Percentiles rank a stretch among this genome's conserved stretches.
These are phyloP conservation scores for Erodium texanum DNA, from an alignment of 441 rosid species.

Conservation along the genomic window DNA sequence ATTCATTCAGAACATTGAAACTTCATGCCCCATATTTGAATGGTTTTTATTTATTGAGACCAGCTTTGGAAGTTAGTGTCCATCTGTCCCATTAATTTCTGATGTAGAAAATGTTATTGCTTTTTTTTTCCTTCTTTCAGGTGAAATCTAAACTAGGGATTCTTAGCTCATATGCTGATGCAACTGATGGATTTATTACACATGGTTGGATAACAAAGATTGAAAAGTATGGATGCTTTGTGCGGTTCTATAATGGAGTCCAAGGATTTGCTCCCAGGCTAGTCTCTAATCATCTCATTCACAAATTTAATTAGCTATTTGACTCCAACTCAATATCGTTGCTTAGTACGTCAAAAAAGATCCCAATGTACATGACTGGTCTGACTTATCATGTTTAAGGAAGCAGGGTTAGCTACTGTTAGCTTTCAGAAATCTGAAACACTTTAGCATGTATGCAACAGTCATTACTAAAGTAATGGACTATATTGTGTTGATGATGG, in stretches of 20 bases:
- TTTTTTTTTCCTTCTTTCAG: constrained; percentile 46
- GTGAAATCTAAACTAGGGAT: constrained; percentile 85
- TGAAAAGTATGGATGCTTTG: constrained; percentile 92
- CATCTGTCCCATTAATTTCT: constrained; percentile 10
- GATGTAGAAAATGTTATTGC: constrained; percentile 13
- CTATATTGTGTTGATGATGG: not conserved
- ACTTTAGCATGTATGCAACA: not conserved
- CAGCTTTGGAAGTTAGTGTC: not conserved
- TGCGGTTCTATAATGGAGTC: constrained; percentile 94
- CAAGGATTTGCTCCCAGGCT: constrained; percentile 92
- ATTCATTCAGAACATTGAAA: not conserved
- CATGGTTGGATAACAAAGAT: constrained; percentile 99
- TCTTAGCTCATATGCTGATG: constrained; percentile 82
- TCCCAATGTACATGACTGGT: not conserved
- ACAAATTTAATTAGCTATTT: not conserved
- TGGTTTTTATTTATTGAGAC: not conserved
- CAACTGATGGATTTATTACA: constrained; percentile 64
- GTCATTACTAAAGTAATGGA: not conserved
- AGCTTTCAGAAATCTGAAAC: not conserved
- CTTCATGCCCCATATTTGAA: not conserved
- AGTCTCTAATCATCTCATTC: constrained; percentile 21
- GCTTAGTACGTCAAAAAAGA: not conserved
- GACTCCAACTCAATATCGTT: no score
- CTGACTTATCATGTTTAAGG: not conserved
- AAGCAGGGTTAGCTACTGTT: not conserved